phyloP scores from a whole-genome alignment of 2,329 filamentous ascomycete species.

The Rhytidhysteron rufulum region DNA sequence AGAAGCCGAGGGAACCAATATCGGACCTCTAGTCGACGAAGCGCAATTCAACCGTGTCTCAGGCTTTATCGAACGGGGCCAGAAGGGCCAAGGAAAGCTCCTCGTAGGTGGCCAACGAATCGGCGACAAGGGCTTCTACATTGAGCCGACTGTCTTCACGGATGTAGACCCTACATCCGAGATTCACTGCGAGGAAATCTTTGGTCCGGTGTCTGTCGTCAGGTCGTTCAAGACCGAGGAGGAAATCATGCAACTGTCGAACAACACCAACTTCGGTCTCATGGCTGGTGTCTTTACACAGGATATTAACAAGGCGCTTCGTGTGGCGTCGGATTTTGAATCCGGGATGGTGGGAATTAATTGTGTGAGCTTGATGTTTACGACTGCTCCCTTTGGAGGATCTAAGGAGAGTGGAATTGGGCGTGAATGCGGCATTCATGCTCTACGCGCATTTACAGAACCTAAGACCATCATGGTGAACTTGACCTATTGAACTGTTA shows the following conservation, averaged over 20 bases:
- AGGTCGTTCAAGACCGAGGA: constrained; percentile 37
- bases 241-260: constrained; percentile 35
- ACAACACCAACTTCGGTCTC: constrained; percentile 37
- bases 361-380: constrained; percentile 31
- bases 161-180: constrained; percentile 29
- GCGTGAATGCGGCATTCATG: constrained; percentile 47
- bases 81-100: constrained; percentile 26
- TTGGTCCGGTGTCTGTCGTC: constrained; percentile 35
- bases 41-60: constrained; percentile 32
- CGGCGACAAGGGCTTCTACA: constrained; percentile 28
- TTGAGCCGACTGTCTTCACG: constrained; percentile 32
- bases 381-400: constrained; percentile 48
- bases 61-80: constrained; percentile 32
- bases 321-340: constrained; percentile 31
- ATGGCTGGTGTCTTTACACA: constrained; percentile 38
- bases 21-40: constrained; percentile 33
- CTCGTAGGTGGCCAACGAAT: constrained; percentile 30
- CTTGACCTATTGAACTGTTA: constrained; percentile 23
- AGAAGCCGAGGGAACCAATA: constrained; percentile 21
- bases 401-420: constrained; percentile 50
- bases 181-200: constrained; percentile 37
- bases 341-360: constrained; percentile 34
- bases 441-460: constrained; percentile 47
- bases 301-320: constrained; percentile 34
- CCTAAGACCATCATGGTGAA: constrained; percentile 51